Base-by-base conservation (phyloP, 73 alveolate species). In the Blepharisma japonicum region DNA sequence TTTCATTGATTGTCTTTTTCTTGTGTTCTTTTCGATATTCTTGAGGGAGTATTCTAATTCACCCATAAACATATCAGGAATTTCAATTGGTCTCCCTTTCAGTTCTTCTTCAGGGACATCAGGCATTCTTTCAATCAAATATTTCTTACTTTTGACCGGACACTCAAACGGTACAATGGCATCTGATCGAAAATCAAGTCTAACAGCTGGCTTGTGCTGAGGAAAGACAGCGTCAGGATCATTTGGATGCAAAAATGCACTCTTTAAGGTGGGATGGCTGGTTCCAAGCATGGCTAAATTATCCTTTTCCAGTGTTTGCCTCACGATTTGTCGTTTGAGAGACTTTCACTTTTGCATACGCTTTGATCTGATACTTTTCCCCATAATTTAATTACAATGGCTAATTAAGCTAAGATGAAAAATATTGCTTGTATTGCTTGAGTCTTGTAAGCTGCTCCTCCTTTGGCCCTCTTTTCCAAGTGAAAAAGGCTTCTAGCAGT, bases 151-250 rank as follows among this genome's bases (percentile, higher is more conserved):
- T 61, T 61, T 61, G 18, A 61, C 74, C 2, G 23, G 11, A 25
- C 47, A 14, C 23, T 61, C 74, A 61, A 25, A 20, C 11, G 74
- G 74, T 14, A 39, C 74, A 61, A 61, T 61, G 18, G 74, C 74
- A 18, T 61, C 74, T 14, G 74, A 61, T 9, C 74, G 38, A 25
- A 61, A 61, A 39, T 61, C 74, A n/a, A 61, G 14, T 20, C 74
- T 39, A 39, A 61, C 23, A 14, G 14, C 23, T 20, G 74, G 74
- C 46, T 39, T n/a, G 14, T 39, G 14, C 23, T 61, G 74, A 61
- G 74, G 74, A 61, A 61, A 61, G 14, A 18, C 74, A 61, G 74
- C 74, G 14, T 61, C 74, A 14, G 74, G 74, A 25, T 61, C 74
- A 25, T 25, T 61, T 25, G 74, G 74, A 61, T 61, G 74, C 14